These are phyloP conservation scores for Pythium periplocum DNA, from an alignment of 352 stramenopile species.

Conservation along the genomic window DNA sequence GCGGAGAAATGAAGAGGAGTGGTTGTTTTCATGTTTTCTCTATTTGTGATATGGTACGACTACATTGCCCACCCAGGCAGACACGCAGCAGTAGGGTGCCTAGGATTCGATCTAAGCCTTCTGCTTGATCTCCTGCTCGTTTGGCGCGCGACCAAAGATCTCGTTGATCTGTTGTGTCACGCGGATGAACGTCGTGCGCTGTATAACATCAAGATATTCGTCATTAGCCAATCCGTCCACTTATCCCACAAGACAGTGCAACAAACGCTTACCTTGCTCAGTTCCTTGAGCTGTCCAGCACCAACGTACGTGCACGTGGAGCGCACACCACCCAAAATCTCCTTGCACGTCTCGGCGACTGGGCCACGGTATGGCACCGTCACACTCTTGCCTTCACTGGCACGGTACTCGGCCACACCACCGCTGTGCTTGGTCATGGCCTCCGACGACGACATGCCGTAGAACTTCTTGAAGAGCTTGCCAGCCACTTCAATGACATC, in stretches of 20 bases:
- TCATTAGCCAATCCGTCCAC: not conserved
- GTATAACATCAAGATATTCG: conserved; percentile 1
- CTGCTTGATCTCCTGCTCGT: conserved; percentile 61
- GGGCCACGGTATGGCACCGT: conserved; percentile 84
- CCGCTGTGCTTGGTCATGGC: conserved; percentile 92
- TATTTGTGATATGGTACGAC: too few relatives aligned
- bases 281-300: conserved; percentile 83
- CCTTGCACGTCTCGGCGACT: conserved; percentile 74
- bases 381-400: conserved; percentile 89
- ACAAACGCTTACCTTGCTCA: conserved; percentile 72
- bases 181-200: conserved; percentile 91
- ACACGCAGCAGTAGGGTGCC: too few relatives aligned
- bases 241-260: not conserved
- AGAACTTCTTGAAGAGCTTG: conserved; percentile 87
- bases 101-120: conserved; percentile 5
- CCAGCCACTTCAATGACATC: conserved; percentile 70
- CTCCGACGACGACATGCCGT: conserved; percentile 90
- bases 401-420: conserved; percentile 89
- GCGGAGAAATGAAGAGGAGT: too few relatives aligned
- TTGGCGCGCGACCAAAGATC: conserved; percentile 81
- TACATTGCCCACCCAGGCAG: too few relatives aligned
- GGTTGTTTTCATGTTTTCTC: too few relatives aligned
- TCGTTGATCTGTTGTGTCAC: conserved; percentile 92
- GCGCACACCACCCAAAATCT: conserved; percentile 90
- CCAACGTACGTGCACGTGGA: conserved; percentile 93